Conservation (phyloP, 306 rosid species). For the Casuarina cunninghamiana region DNA sequence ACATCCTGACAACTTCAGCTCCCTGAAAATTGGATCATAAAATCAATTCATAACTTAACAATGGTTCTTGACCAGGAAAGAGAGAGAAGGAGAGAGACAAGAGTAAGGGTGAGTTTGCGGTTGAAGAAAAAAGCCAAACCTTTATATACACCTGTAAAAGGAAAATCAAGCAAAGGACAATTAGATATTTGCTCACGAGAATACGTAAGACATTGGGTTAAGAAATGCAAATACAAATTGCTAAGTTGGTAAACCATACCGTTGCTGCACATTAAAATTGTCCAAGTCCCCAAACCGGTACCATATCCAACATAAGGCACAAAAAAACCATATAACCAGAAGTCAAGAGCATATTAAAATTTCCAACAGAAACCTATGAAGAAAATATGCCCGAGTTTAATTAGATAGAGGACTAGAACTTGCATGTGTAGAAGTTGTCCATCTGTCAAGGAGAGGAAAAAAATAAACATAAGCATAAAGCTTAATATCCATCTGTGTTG, state of each 20-base stretch:
- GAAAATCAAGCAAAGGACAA: slow-evolving; percentile 24
- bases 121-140: slow-evolving; percentile 49
- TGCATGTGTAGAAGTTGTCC: slow-evolving; percentile 99
- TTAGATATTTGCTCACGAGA: slow-evolving; percentile 31
- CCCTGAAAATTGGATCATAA: slow-evolving; percentile 63
- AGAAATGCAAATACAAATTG: slow-evolving; percentile 1
- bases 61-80: not conserved
- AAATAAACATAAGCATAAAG: slow-evolving; percentile 30
- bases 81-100: slow-evolving; percentile 26
- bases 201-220: slow-evolving; percentile 2
- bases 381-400: slow-evolving; percentile 11
- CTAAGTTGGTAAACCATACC: slow-evolving; percentile 51
- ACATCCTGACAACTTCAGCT: slow-evolving; percentile 99
- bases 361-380: slow-evolving; percentile 5
- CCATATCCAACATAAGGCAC: slow-evolving; percentile 34
- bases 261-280: slow-evolving; percentile 76
- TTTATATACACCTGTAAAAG: slow-evolving; percentile 92
- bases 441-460: slow-evolving; percentile 58
- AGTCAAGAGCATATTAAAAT: slow-evolving; percentile 26
- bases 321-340: slow-evolving; percentile 39
- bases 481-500: slow-evolving; percentile 9
- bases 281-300: slow-evolving; percentile 43
- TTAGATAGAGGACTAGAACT: slow-evolving; percentile 29
- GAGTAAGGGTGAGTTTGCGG: slow-evolving; percentile 13
- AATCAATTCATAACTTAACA: slow-evolving; percentile 22